Conservation (phyloP, 352 stramenopile species). For the Peronospora belbahrii region DNA sequence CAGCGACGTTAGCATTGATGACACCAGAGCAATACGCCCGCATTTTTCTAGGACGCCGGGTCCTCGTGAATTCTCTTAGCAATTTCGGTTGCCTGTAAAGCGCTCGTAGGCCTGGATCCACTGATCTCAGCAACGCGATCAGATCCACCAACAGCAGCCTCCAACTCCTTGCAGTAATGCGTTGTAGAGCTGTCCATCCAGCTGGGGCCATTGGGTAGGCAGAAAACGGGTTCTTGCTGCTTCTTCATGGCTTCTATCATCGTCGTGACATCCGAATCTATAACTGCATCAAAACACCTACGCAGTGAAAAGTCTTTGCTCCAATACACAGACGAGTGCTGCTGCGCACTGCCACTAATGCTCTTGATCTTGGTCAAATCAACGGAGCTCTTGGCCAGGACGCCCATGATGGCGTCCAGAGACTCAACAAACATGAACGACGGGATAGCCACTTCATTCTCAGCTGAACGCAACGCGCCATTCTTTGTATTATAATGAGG, state of each 20-base stretch:
- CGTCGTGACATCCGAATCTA: conserved; percentile 5
- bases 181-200: conserved; percentile 85
- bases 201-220: conserved; percentile 53
- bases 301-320: conserved; percentile 37
- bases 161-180: conserved; percentile 43
- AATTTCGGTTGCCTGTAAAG: conserved; percentile 81
- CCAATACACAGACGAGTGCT: conserved; percentile 82
- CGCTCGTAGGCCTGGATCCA: conserved; percentile 72
- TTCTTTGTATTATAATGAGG: conserved; percentile 57
- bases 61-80: conserved; percentile 47
- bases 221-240: conserved; percentile 35
- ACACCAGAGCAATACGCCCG: conserved; percentile 47
- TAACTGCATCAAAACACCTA: conserved; percentile 25
- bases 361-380: conserved; percentile 42
- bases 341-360: conserved; percentile 72
- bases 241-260: conserved; percentile 22
- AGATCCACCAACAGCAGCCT: conserved; percentile 48
- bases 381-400: conserved; percentile 26
- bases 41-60: conserved; percentile 30
- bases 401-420: conserved; percentile 53
- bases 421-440: conserved; percentile 77
- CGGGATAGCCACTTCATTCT: conserved; percentile 51
- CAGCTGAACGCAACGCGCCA: conserved; percentile 46
- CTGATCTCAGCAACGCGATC: conserved; percentile 57
- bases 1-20: conserved; percentile 71